A percentile compares a stretch with the other conserved stretches of the same genome.
Evolutionary conservation across 179 eudicot genomes (phyloP).

Genomic region (Beta lomatogona): DNA sequence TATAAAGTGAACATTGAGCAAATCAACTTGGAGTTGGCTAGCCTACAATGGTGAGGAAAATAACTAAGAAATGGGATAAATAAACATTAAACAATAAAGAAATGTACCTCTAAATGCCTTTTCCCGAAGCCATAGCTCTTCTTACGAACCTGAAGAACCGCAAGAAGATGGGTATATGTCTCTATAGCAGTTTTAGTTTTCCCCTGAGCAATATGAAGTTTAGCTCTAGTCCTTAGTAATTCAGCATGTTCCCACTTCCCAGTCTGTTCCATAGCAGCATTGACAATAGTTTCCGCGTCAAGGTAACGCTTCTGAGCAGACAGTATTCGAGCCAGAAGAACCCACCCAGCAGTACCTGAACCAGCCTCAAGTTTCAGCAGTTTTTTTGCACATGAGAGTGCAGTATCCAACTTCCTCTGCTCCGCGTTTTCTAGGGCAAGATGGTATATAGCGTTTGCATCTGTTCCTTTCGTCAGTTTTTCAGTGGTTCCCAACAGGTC

Average conservation of each 20-base stretch:
- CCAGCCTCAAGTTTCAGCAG: constrained; percentile 72
- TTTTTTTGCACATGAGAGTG: constrained; percentile 64
- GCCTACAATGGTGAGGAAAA: not conserved
- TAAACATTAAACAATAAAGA: not conserved
- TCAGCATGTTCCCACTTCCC: constrained; percentile 91
- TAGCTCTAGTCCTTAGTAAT: constrained; percentile 76
- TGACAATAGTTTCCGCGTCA: constrained; percentile 76
- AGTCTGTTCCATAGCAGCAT: constrained; percentile 90
- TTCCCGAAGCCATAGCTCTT: constrained; percentile 42
- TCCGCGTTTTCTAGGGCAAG: constrained; percentile 79
- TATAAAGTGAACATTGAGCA: not conserved
- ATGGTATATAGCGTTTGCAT: constrained; percentile 59
- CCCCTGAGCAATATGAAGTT: constrained; percentile 66
- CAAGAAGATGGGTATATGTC: constrained; percentile 77
- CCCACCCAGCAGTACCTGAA: constrained; percentile 73
- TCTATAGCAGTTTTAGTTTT: constrained; percentile 59
- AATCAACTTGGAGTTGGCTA: not conserved
- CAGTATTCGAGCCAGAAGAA: constrained; percentile 69
- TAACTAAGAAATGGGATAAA: not conserved
- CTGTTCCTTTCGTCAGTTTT: constrained; percentile 41
- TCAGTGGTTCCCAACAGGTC: constrained; percentile 59
- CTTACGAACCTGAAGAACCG: constrained; percentile 76
- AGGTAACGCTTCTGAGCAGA: constrained; percentile 76
- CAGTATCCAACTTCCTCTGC: constrained; percentile 76
- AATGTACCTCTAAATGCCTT: constrained; percentile 33